Conservation (phyloP, 1,139 yeast species). For the Diutina mesorugosa region DNA sequence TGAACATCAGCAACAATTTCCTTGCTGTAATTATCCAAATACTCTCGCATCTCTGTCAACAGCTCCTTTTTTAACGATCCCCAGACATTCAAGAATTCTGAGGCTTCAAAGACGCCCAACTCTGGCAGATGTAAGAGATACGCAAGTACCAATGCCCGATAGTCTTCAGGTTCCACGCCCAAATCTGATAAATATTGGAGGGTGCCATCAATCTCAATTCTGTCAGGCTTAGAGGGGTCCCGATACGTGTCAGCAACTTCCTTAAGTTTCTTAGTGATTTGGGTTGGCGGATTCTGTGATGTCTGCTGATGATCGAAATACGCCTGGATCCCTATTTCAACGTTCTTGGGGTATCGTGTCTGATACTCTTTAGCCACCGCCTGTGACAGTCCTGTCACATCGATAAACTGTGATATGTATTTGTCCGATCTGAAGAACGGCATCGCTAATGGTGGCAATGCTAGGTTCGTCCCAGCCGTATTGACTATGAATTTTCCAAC, state of each 20-base stretch:
- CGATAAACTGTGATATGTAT: slow-evolving; percentile 15
- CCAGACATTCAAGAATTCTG: slow-evolving; percentile 49
- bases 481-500: not conserved
- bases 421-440: not conserved
- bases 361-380: slow-evolving; percentile 17
- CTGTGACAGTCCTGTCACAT: slow-evolving; percentile 17
- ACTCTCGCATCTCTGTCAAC: slow-evolving; percentile 36
- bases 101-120: slow-evolving; percentile 44
- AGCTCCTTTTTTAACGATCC: slow-evolving; percentile 17
- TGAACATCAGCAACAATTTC: slow-evolving; percentile 12
- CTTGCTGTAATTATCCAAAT: slow-evolving; percentile 20
- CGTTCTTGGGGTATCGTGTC: slow-evolving; percentile 14
- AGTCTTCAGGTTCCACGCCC: slow-evolving; percentile 62
- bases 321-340: slow-evolving; percentile 19
- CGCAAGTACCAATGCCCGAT: slow-evolving; percentile 56
- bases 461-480: not conserved
- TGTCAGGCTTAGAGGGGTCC: slow-evolving; percentile 13
- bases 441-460: not conserved
- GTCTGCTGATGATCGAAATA: slow-evolving; percentile 9
- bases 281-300: not conserved
- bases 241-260: slow-evolving; percentile 16
- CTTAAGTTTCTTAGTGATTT: slow-evolving; percentile 7
- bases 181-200: slow-evolving; percentile 52
- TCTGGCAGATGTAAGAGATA: slow-evolving; percentile 52
- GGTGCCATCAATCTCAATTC: slow-evolving; percentile 67